These are phyloP conservation scores for Aspergillus melleus DNA, from an alignment of 2,329 filamentous ascomycete genomes.

Conservation along the genomic window DNA sequence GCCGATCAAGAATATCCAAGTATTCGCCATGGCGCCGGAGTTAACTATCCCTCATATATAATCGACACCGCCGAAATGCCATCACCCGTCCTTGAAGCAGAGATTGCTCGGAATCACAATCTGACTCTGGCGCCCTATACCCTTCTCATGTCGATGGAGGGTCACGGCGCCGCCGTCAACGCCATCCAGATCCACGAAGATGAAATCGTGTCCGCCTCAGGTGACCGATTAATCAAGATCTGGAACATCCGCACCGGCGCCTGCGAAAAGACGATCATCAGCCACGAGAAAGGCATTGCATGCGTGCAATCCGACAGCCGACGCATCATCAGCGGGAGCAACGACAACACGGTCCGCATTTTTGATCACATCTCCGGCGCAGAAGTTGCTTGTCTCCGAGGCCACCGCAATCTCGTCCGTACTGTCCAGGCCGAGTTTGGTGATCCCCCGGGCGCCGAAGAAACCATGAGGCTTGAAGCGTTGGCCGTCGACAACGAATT, in stretches of 20 bases:
- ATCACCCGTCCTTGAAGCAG: constrained; percentile 43
- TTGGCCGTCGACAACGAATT: constrained; percentile 71
- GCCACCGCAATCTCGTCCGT: constrained; percentile 81
- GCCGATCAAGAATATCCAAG: constrained; percentile 48
- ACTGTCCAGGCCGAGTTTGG: constrained; percentile 95
- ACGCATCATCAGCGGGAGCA: constrained; percentile 92
- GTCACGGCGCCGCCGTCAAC: constrained; percentile 90
- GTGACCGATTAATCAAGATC: constrained; percentile 88
- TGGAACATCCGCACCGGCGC: constrained; percentile 85
- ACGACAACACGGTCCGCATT: constrained; percentile 92
- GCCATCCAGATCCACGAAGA: constrained; percentile 86
- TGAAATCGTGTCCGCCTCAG: constrained; percentile 91
- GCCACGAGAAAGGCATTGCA: constrained; percentile 92
- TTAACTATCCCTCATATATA: constrained; percentile 55
- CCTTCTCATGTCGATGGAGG: constrained; percentile 75
- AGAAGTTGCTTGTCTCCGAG: constrained; percentile 82
- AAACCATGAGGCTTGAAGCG: constrained; percentile 73
- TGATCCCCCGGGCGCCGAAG: constrained; percentile 76
- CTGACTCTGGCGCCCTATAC: constrained; percentile 64
- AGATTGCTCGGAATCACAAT: constrained; percentile 43
- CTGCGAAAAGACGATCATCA: constrained; percentile 75
- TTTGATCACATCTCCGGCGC: constrained; percentile 84
- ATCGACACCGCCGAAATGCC: constrained; percentile 49
- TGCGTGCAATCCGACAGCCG: constrained; percentile 96
- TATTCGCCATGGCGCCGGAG: constrained; percentile 42